These are phyloP conservation scores for Pyrenula aspistea DNA, from an alignment of 495 filamentous ascomycete genomes.

Conservation along the genomic window DNA sequence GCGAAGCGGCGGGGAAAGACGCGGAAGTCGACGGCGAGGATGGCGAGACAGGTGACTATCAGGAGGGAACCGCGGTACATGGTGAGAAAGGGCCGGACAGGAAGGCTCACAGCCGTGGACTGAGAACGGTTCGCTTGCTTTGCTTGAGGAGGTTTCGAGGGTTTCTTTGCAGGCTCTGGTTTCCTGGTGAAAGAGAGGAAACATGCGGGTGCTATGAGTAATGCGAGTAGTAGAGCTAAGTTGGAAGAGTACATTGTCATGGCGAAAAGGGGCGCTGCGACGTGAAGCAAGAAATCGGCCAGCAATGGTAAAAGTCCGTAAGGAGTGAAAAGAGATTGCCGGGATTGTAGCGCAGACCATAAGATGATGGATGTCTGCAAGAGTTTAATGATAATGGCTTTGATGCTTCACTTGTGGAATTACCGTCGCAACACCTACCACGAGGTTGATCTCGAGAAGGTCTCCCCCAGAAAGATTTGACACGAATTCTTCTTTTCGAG, in stretches of 20 bases:
- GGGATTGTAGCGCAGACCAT: slow-evolving; percentile 82
- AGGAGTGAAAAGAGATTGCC: slow-evolving; percentile 71
- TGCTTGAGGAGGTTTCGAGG: slow-evolving; percentile 43
- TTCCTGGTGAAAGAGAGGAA: slow-evolving; percentile 42
- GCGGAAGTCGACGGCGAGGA: slow-evolving; percentile 93
- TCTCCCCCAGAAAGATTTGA: slow-evolving; percentile 80
- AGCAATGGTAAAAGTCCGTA: slow-evolving; percentile 55
- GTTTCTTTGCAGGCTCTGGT: slow-evolving; percentile 30
- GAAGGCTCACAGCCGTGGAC: slow-evolving; percentile 38
- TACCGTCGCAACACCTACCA: slow-evolving; percentile 78
- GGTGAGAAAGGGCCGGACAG: slow-evolving; percentile 82
- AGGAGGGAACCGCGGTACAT: slow-evolving; percentile 86
- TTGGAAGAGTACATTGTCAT: slow-evolving; percentile 73
- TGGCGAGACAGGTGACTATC: slow-evolving; percentile 81
- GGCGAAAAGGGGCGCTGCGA: slow-evolving; percentile 67
- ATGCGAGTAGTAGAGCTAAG: slow-evolving; percentile 61
- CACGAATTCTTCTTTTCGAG: slow-evolving; percentile 87
- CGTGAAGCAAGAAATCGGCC: slow-evolving; percentile 79
- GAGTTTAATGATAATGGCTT: slow-evolving; percentile 1
- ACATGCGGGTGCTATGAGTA: slow-evolving; percentile 60
- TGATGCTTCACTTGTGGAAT: slow-evolving; percentile 12
- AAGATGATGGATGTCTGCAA: slow-evolving; percentile 65
- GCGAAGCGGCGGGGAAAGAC: slow-evolving; percentile 90
- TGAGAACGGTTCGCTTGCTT: slow-evolving; percentile 13
- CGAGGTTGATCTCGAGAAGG: slow-evolving; percentile 74